Conservation (phyloP, 805 yeast genomes). For the Priceomyces fermenticarens region DNA sequence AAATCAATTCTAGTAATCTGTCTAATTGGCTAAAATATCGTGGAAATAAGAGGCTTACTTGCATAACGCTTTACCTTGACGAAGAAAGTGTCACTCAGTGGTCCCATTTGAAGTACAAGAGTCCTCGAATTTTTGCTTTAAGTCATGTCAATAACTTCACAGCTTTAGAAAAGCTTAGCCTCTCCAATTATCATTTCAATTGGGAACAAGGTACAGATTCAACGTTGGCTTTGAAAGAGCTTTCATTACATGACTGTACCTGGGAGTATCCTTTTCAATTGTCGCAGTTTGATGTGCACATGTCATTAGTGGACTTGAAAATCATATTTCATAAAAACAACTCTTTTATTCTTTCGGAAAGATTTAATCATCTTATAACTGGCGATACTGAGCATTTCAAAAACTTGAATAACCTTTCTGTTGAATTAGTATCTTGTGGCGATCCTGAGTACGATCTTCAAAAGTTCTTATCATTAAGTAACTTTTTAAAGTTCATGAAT, state of each 20-base stretch:
- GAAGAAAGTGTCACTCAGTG: background rate
- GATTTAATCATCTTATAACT: slow-evolving; percentile 27
- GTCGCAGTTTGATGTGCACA: slow-evolving; percentile 27
- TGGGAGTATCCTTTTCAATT: slow-evolving; percentile 58
- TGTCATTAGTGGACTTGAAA: slow-evolving; percentile 18
- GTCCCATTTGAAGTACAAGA: background rate
- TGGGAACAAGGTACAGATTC: slow-evolving; percentile 29
- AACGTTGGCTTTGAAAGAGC: slow-evolving; percentile 13
- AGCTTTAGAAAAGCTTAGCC: slow-evolving; percentile 26
- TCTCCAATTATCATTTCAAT: slow-evolving; percentile 42
- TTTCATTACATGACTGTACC: slow-evolving; percentile 43
- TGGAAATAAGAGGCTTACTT: slow-evolving; percentile 12
- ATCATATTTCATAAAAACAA: slow-evolving; percentile 25
- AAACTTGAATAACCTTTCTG: slow-evolving; percentile 7
- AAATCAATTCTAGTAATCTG: slow-evolving; percentile 32
- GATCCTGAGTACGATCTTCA: background rate
- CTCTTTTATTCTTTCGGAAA: slow-evolving; percentile 35
- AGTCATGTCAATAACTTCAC: slow-evolving; percentile 40
- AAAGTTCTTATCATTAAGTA: slow-evolving; percentile 3
- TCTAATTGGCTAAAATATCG: slow-evolving; percentile 43
- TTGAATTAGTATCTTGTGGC: background rate
- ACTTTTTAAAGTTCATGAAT: slow-evolving; percentile 4
- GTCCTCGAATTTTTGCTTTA: slow-evolving; percentile 38
- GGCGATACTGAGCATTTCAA: slow-evolving; percentile 8
- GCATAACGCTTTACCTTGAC: slow-evolving; percentile 26